Evolutionary conservation across 176 grass and related monocot species (phyloP).

Genomic region (Bromus sterilis): DNA sequence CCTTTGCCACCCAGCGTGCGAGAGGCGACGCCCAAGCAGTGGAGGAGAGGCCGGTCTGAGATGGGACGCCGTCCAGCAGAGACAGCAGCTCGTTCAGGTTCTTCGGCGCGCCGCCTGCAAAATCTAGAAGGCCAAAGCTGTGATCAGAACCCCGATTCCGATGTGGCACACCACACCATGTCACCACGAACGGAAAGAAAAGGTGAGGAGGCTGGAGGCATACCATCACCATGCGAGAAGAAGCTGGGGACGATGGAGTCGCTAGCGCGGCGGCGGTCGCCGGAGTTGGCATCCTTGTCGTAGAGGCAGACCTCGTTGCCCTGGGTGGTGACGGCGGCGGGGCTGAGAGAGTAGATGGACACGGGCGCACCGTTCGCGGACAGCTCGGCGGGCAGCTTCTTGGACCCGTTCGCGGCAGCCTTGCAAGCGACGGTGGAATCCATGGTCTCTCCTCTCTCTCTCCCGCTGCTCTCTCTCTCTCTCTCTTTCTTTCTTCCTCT

Average conservation of each 20-base stretch:
- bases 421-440: neutral
- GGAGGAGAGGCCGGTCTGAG: neutral
- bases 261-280: neutral
- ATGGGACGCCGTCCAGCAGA: slow-evolving; percentile 11
- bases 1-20: slow-evolving; percentile 36
- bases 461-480: neutral
- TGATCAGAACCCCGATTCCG: neutral
- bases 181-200: neutral
- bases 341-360: neutral
- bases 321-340: neutral
- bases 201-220: neutral
- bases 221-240: slow-evolving; percentile 16
- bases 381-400: slow-evolving; percentile 5
- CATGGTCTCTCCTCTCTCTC: neutral
- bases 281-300: no score
- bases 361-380: neutral
- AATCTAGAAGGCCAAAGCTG: neutral
- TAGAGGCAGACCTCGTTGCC: no score
- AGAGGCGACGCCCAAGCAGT: neutral
- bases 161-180: neutral
- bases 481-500: neutral
- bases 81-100: slow-evolving; percentile 12
- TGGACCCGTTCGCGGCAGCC: neutral
- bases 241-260: neutral
- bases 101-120: slow-evolving; percentile 14